A percentile compares a stretch with the other conserved stretches of the same genome.
Conservation (phyloP, 306 rosid genomes). For the Sechiopsis laciniata region DNA sequence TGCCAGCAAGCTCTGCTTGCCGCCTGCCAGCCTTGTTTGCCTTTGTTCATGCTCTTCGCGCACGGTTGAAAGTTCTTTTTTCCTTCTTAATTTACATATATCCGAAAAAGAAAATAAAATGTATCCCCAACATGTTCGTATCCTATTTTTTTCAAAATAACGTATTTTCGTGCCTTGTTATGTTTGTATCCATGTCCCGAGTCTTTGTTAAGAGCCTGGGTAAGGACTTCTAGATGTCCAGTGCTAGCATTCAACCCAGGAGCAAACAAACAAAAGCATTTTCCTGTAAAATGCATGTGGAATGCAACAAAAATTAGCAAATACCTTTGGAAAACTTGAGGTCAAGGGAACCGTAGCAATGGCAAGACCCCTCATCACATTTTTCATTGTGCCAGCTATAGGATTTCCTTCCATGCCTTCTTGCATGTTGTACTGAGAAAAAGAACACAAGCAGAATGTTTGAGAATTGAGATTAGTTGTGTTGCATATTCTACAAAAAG, state of each 20-base stretch:
- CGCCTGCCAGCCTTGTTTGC: neutral
- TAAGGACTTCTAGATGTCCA: neutral
- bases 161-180: neutral
- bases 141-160: neutral
- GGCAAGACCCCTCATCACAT: constrained; percentile 70
- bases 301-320: constrained; percentile 5
- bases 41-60: neutral
- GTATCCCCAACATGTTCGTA: neutral
- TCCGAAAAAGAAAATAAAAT: neutral
- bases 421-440: constrained; percentile 67
- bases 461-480: neutral
- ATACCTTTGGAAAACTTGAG: constrained; percentile 76
- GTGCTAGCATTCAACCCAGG: neutral
- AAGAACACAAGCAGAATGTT: constrained; percentile 12
- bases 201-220: neutral
- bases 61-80: neutral
- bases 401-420: constrained; percentile 98
- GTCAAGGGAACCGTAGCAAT: constrained; percentile 85
- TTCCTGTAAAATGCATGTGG: neutral
- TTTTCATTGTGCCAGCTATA: constrained; percentile 66
- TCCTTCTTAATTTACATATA: neutral
- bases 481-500: neutral
- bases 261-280: neutral
- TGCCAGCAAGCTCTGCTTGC: neutral
- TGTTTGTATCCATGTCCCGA: neutral